These are phyloP conservation scores for Trichoderma sp. DNA, from an alignment of 2,329 filamentous ascomycete genomes.

Conservation along the genomic window DNA sequence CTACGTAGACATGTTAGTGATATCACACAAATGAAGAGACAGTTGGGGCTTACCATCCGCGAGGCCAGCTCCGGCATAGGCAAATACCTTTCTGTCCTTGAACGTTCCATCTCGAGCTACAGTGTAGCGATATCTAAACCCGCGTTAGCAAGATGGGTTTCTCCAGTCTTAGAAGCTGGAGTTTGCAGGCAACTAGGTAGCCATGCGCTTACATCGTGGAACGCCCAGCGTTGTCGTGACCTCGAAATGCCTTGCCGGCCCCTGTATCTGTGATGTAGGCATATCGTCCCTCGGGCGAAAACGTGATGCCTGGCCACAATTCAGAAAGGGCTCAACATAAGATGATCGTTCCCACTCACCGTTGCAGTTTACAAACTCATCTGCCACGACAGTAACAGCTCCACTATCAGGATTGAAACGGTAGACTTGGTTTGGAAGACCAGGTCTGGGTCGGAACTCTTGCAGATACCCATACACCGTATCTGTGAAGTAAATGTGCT, in stretches of 20 bases:
- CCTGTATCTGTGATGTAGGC: constrained; percentile 52
- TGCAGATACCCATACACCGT: constrained; percentile 62
- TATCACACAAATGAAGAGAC: too few relatives aligned
- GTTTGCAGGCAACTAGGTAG: not conserved
- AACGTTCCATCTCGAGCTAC: constrained; percentile 36
- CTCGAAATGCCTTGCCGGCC: constrained; percentile 36
- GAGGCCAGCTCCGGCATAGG: constrained; percentile 21
- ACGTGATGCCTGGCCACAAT: constrained; percentile 49
- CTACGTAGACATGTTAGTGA: constrained; percentile 46
- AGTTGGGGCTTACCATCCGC: constrained; percentile 21
- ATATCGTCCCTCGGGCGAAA: constrained; percentile 49
- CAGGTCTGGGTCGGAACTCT: constrained; percentile 57
- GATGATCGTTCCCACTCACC: not conserved
- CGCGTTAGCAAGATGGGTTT: not conserved
- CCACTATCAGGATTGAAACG: constrained; percentile 54
- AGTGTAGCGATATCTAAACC: constrained; percentile 24
- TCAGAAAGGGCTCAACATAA: not conserved
- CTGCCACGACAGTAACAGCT: constrained; percentile 57
- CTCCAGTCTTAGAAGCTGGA: too few relatives aligned
- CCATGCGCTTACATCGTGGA: constrained; percentile 22
- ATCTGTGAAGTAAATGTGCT: constrained; percentile 68
- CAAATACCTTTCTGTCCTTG: constrained; percentile 32
- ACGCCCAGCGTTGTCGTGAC: constrained; percentile 12
- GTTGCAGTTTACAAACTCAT: constrained; percentile 50
- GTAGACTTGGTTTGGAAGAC: constrained; percentile 61